These are phyloP conservation scores for Thermochaetoides thermophila DNA, from an alignment of 495 filamentous ascomycete genomes.

Conservation along the genomic window DNA sequence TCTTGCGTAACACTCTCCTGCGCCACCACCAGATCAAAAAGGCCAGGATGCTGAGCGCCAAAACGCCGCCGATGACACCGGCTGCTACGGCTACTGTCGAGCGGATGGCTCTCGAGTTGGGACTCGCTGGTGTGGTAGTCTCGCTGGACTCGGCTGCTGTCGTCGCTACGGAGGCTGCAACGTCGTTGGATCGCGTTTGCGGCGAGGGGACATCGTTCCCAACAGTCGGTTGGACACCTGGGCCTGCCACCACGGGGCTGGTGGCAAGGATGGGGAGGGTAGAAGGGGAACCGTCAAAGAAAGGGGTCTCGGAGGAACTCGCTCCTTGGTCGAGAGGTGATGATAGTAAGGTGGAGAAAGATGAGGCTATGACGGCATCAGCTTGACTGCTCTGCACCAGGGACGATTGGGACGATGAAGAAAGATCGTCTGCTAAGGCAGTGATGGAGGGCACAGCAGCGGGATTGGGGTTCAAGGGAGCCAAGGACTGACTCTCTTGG, in stretches of 20 bases:
- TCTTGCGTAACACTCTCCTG: constrained; percentile 21
- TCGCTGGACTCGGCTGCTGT: constrained; percentile 8
- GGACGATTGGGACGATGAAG: constrained; percentile 12
- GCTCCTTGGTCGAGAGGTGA: constrained; percentile 8
- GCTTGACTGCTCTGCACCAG: constrained; percentile 17
- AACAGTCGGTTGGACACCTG: constrained; percentile 7
- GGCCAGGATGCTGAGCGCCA: constrained; percentile 27
- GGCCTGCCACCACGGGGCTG: no score
- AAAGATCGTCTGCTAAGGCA: constrained; percentile 9
- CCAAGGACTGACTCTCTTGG: constrained; percentile 4
- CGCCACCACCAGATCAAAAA: constrained; percentile 36
- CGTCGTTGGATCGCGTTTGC: constrained; percentile 6
- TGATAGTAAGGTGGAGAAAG: no score
- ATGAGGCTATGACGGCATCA: constrained; percentile 20
- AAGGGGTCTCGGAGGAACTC: constrained; percentile 6
- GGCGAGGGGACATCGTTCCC: constrained; percentile 13
- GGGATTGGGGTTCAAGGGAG: constrained; percentile 4
- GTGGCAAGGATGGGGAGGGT: constrained; percentile 7
- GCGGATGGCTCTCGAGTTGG: constrained; percentile 17
- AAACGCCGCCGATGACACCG: constrained; percentile 35
- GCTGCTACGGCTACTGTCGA: constrained; percentile 31
- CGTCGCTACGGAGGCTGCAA: constrained; percentile 7
- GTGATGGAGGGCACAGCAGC: constrained; percentile 14
- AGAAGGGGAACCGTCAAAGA: constrained; percentile 8
- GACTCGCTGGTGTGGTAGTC: constrained; percentile 8